A percentile compares a stretch with the other conserved stretches of the same genome.
Conservation (phyloP, 2,329 filamentous ascomycete species). For the Fusarium solani-melongenae region DNA sequence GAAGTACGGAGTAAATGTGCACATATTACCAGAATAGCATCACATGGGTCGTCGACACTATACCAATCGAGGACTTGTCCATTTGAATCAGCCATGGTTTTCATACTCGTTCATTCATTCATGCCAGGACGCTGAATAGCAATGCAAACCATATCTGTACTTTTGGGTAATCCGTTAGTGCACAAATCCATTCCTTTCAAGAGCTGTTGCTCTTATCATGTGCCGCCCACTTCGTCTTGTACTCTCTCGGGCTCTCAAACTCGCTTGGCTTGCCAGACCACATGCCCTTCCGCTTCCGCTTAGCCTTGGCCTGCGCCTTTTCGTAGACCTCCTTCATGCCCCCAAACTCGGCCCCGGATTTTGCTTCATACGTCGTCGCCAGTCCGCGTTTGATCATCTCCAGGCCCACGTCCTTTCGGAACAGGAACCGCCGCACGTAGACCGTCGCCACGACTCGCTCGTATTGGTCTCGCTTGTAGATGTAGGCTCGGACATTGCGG, state of each 20-base stretch:
- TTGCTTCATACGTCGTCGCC: slow-evolving; percentile 94
- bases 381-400: slow-evolving; percentile 89
- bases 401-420: slow-evolving; percentile 83
- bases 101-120: background rate
- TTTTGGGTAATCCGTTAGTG: slow-evolving; percentile 4
- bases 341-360: slow-evolving; percentile 89
- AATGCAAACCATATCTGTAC: slow-evolving; percentile 11
- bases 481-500: slow-evolving; percentile 81
- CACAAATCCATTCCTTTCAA: slow-evolving; percentile 24
- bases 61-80: background rate
- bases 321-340: slow-evolving; percentile 73
- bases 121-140: background rate
- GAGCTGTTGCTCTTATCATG: slow-evolving; percentile 29
- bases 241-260: slow-evolving; percentile 88
- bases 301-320: slow-evolving; percentile 74
- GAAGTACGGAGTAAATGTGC: background rate
- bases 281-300: slow-evolving; percentile 73
- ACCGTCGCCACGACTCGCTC: slow-evolving; percentile 90
- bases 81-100: background rate
- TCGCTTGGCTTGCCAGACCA: slow-evolving; percentile 75
- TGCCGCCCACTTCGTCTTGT: slow-evolving; percentile 69
- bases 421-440: slow-evolving; percentile 74
- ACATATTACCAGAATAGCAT: slow-evolving; percentile 13
- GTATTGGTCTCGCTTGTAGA: slow-evolving; percentile 91
- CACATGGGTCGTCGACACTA: background rate